These are phyloP conservation scores for Puccinia hordei DNA, from an alignment of 1,284 basidiomycete species.

Conservation along the genomic window DNA sequence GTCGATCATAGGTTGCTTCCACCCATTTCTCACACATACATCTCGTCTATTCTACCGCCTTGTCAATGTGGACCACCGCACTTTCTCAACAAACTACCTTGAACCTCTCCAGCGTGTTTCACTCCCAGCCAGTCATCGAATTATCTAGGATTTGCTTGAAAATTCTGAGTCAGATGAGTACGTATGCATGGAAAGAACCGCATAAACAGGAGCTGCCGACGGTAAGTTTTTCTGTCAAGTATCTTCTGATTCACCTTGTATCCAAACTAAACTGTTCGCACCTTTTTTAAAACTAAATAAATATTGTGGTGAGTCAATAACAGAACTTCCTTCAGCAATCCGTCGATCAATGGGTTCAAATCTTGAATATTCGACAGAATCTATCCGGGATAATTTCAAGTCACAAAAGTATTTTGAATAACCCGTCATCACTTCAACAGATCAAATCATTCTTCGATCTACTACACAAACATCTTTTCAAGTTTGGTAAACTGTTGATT, in stretches of 20 bases:
- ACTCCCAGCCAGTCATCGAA: constrained; percentile 37
- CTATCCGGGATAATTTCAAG: constrained; percentile 12
- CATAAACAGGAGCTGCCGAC: constrained; percentile 40
- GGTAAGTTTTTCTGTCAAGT: background rate
- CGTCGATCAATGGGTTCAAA: constrained; percentile 27
- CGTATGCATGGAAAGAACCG: constrained; percentile 43
- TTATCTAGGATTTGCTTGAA: constrained; percentile 44
- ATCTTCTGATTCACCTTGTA: background rate
- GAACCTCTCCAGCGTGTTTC: constrained; percentile 43
- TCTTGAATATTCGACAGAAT: constrained; percentile 32
- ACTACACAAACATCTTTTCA: constrained; percentile 44
- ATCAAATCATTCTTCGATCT: constrained; percentile 44
- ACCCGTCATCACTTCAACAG: constrained; percentile 17
- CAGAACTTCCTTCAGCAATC: constrained; percentile 42
- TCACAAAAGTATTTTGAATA: constrained; percentile 29
- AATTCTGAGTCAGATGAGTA: constrained; percentile 38
- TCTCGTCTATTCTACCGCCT: constrained; percentile 27
- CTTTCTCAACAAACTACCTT: constrained; percentile 35
- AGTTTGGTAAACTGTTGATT: constrained; percentile 45
- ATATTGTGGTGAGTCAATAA: background rate
- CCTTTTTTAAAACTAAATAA: too few species aligned
- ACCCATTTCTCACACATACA: constrained; percentile 38
- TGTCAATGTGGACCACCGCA: constrained; percentile 38
- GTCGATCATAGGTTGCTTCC: constrained; percentile 19
- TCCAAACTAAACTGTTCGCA: background rate